Evolutionary conservation across 371 early-diverging fungal species (phyloP).

Genomic region (Mucor racemosus): DNA sequence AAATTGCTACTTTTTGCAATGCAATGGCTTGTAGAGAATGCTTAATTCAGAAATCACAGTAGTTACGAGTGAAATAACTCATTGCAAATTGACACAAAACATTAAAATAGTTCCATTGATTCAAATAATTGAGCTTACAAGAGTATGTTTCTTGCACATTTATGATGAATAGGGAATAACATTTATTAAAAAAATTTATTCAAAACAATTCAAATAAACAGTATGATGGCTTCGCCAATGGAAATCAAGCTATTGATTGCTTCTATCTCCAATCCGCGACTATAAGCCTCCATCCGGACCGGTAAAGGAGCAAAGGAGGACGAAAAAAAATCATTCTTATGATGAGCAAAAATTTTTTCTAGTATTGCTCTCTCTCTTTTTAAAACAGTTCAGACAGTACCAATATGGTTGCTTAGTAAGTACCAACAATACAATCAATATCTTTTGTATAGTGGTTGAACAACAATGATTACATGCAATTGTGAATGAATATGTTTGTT

Average conservation of each 20-base stretch:
- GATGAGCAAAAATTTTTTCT: slow-evolving; percentile 21
- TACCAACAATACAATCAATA: neutral
- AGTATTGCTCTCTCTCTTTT: slow-evolving; percentile 33
- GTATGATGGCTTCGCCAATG: neutral
- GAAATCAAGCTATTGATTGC: neutral
- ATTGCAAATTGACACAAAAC: too few relatives aligned
- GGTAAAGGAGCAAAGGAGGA: neutral
- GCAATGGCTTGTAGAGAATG: too few relatives aligned
- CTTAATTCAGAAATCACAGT: too few relatives aligned
- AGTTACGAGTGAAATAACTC: too few relatives aligned
- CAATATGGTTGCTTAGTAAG: slow-evolving; percentile 46
- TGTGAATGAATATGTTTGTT: too few relatives aligned
- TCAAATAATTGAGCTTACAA: neutral
- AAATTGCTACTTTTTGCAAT: too few relatives aligned
- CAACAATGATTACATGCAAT: neutral
- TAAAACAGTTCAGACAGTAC: slow-evolving; percentile 38
- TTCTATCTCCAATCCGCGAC: neutral
- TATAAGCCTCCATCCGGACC: slow-evolving; percentile 10
- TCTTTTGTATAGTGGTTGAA: neutral
- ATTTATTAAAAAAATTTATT: neutral
- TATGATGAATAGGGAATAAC: neutral
- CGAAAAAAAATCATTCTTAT: neutral
- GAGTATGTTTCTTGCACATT: neutral
- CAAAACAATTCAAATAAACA: neutral
- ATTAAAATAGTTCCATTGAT: too few relatives aligned